These are phyloP conservation scores for Cordyceps fumosorosea DNA, from an alignment of 2,329 filamentous ascomycete species.

Conservation along the genomic window DNA sequence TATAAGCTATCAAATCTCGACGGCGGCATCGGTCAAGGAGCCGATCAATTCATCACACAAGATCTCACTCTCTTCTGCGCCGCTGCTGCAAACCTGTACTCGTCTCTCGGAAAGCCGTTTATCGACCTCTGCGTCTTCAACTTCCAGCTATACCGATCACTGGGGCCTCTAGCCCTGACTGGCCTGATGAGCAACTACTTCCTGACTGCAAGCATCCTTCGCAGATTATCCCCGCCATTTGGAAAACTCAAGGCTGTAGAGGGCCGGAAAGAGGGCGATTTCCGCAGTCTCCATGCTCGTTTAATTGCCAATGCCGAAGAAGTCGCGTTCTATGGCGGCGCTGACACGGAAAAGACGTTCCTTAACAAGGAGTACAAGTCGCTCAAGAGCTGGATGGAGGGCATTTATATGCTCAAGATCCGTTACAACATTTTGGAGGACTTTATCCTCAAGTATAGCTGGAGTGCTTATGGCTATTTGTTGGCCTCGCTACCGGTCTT, in stretches of 20 bases:
- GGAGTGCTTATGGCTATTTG: constrained; percentile 95
- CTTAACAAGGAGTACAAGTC: constrained; percentile 89
- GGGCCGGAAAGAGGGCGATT: constrained; percentile 90
- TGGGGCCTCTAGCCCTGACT: constrained; percentile 80
- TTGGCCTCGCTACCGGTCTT: constrained; percentile 91
- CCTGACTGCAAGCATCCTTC: constrained; percentile 81
- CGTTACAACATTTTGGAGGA: constrained; percentile 98
- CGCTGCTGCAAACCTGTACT: constrained; percentile 86
- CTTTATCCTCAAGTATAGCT: constrained; percentile 96
- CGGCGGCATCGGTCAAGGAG: constrained; percentile 82
- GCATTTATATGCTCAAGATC: constrained; percentile 95
- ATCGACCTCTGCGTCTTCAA: constrained; percentile 98
- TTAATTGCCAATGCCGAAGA: constrained; percentile 96
- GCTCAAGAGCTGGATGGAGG: constrained; percentile 94
- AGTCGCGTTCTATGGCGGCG: constrained; percentile 93
- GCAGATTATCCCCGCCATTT: constrained; percentile 86
- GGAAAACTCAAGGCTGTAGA: constrained; percentile 96
- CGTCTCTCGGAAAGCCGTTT: constrained; percentile 92
- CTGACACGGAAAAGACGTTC: constrained; percentile 90
- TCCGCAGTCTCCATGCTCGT: constrained; percentile 81
- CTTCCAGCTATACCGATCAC: constrained; percentile 87
- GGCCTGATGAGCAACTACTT: constrained; percentile 91
- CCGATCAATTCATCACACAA: constrained; percentile 96
- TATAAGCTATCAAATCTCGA: constrained; percentile 93
- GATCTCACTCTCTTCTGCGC: constrained; percentile 94